Evolutionary conservation across 1,139 yeast genomes (phyloP).

Genomic region (Yamadazyma kanchanaburiensis): DNA sequence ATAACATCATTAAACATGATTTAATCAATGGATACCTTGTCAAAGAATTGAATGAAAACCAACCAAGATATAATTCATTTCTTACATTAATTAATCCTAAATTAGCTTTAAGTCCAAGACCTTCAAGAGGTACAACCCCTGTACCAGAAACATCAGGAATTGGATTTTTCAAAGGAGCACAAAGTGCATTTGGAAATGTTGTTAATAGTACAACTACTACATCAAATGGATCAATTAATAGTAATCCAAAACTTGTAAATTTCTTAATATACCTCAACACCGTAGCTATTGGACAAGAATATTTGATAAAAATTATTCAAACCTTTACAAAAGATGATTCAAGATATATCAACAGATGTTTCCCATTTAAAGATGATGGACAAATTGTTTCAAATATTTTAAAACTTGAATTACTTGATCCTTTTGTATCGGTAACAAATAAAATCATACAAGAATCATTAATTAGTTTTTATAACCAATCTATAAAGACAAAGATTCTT

Average conservation of each 20-base stretch:
- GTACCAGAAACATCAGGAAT: slow-evolving; percentile 27
- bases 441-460: slow-evolving; percentile 53
- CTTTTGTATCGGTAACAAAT: slow-evolving; percentile 38
- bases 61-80: slow-evolving; percentile 48
- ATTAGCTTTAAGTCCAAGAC: slow-evolving; percentile 22
- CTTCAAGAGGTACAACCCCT: slow-evolving; percentile 34
- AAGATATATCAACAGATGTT: slow-evolving; percentile 33
- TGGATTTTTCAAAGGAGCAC: slow-evolving; percentile 46
- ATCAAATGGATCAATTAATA: slow-evolving; percentile 5
- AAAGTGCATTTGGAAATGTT: slow-evolving; percentile 45
- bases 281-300: slow-evolving; percentile 54
- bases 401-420: slow-evolving; percentile 31
- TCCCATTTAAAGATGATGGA: slow-evolving; percentile 57
- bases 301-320: slow-evolving; percentile 46
- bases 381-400: slow-evolving; percentile 41
- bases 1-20: slow-evolving; percentile 32
- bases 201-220: slow-evolving; percentile 29
- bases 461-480: slow-evolving; percentile 55
- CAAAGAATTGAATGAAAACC: slow-evolving; percentile 53
- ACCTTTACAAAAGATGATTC: slow-evolving; percentile 26
- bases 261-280: slow-evolving; percentile 61
- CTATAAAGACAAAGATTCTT: slow-evolving; percentile 48
- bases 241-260: slow-evolving; percentile 38
- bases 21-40: slow-evolving; percentile 39
- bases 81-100: slow-evolving; percentile 21